Evolutionary conservation across 2,329 filamentous ascomycete species (phyloP), one percentile per base, ranked within the genome.

Genomic region (Leptographium flavum): DNA sequence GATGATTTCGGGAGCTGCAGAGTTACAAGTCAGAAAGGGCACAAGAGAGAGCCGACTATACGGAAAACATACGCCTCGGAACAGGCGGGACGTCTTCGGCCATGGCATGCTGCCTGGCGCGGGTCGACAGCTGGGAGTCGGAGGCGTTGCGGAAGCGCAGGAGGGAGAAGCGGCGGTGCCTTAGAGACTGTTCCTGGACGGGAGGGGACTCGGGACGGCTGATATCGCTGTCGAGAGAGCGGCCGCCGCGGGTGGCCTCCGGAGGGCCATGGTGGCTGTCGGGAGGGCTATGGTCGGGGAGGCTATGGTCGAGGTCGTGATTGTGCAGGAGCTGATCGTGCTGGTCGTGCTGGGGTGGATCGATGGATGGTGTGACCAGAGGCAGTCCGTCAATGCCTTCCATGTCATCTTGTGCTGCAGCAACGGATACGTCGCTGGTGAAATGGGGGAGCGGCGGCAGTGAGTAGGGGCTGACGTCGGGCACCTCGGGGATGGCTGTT

Each of bases 141-240:
- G 88, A 95, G 50, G 87, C 88, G 73, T 94, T 88, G 56, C 87
- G 83, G 60, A 92, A 87, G 57, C 82, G 81, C 64, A 94, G 68
- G 62, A 94, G 68, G 46, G 74, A 79, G 58, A 81, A 81, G 49
- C 76, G 73, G 48, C 70, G 72, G 54, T 76, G 71, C 55, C 72
- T 78, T 30, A 64, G 63, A 28, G 63, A 67, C 56, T 77, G 69
- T 42, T 74, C 72, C 53, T 76, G 71, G 45, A 71, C 59, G 14
- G 70, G 67, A 23, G 73, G 73, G 13, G 68, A 69, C 31, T 62
- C 63, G 13, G 70, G 65, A 31, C 68, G 63, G 50, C 53, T 50
- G 39, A 50, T 50, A 35, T 56, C 50, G 49, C 49, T 48, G 39
- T 56, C 53, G 28, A 48, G 42, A 23, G 44, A 46, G 49, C 53